Percentiles rank a stretch among this genome's conserved stretches.
phyloP scores from a whole-genome alignment of 305 asterid species.

The Fraxinus floribunda region DNA sequence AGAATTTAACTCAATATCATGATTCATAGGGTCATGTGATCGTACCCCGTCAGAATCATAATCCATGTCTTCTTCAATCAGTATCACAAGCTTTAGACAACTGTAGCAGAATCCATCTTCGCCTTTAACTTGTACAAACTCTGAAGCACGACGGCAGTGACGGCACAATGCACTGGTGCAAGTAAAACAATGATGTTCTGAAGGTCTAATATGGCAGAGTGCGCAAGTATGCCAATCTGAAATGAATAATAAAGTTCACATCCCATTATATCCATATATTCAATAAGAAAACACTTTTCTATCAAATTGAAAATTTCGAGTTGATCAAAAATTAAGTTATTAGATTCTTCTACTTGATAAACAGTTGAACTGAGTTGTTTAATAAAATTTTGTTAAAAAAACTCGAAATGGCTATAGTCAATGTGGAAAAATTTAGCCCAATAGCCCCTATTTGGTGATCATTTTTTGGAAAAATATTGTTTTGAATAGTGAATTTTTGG shows the following conservation, averaged over 20 bases:
- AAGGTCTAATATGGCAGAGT: constrained; percentile 35
- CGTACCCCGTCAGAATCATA: constrained; percentile 86
- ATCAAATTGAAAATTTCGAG: neutral
- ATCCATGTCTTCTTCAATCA: constrained; percentile 58
- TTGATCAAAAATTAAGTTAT: neutral
- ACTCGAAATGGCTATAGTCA: neutral
- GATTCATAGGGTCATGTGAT: constrained; percentile 12
- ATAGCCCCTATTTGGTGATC: neutral
- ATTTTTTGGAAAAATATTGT: neutral
- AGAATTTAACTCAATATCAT: neutral
- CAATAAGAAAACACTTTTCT: neutral
- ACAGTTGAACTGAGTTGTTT: neutral
- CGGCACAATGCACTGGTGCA: constrained; percentile 61
- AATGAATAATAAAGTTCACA: constrained; percentile 15
- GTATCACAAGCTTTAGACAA: constrained; percentile 65
- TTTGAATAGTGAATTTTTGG: neutral
- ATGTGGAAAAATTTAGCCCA: neutral
- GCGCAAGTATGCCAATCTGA: constrained; percentile 78
- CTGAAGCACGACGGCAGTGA: constrained; percentile 38
- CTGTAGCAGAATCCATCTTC: constrained; percentile 61
- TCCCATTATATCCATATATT: constrained; percentile 20
- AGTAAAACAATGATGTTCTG: constrained; percentile 60
- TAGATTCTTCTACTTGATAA: neutral
- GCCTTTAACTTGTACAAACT: constrained; percentile 50
- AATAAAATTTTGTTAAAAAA: neutral